Conservation (phyloP, 495 filamentous ascomycete species). For the Bacidia rubella region DNA sequence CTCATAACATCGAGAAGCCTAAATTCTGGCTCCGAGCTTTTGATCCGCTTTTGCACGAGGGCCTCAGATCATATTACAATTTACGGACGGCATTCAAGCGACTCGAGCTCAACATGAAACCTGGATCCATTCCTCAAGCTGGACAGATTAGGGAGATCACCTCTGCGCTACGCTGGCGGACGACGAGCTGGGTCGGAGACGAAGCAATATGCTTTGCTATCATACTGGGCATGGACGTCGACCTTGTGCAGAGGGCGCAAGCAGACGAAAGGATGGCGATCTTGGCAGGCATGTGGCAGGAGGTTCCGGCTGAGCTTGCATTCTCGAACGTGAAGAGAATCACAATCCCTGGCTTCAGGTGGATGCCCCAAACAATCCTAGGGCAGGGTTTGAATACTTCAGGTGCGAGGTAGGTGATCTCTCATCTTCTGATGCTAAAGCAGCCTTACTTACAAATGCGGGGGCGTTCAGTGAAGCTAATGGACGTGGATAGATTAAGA, state of each 20-base stretch:
- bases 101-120: neutral
- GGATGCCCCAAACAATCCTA: neutral
- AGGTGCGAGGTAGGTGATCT: neutral
- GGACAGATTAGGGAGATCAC: neutral
- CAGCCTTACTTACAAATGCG: no score
- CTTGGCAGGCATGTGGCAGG: neutral
- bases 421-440: no score
- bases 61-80: neutral
- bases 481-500: no score
- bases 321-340: neutral
- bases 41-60: neutral
- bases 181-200: slow-evolving; percentile 3
- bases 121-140: neutral
- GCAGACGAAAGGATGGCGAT: neutral
- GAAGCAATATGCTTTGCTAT: slow-evolving; percentile 5
- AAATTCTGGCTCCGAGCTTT: no score
- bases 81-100: neutral
- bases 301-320: neutral
- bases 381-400: neutral
- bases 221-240: neutral
- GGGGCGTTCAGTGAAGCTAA: neutral
- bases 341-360: neutral
- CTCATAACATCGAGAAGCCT: no score
- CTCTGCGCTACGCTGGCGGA: neutral
- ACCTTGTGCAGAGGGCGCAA: neutral